phyloP scores from a whole-genome alignment of 2,329 filamentous ascomycete species.

The Fusarium mangiferae region DNA sequence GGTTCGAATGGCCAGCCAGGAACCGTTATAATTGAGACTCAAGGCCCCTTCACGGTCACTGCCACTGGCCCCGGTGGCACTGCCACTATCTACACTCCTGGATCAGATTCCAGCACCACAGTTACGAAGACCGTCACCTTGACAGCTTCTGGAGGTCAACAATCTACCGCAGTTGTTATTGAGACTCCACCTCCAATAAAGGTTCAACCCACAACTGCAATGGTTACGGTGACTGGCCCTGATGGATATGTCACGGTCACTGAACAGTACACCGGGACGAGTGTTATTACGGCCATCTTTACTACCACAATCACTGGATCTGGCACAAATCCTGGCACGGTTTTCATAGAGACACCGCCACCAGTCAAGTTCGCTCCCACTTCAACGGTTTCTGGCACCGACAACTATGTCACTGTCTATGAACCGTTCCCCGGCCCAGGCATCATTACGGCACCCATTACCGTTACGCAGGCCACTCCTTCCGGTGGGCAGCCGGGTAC shows the following conservation, averaged over 20 bases:
- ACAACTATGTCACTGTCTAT: conserved; percentile 27
- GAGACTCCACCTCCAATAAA: conserved; percentile 22
- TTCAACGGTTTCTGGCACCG: conserved; percentile 16
- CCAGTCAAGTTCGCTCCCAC: conserved; percentile 16
- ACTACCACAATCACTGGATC: conserved; percentile 21
- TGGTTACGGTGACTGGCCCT: conserved; percentile 5
- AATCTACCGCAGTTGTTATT: conserved; percentile 14
- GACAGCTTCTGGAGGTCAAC: conserved; percentile 7
- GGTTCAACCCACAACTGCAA: conserved; percentile 8
- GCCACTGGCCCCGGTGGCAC: conserved; percentile 12
- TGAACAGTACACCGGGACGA: conserved; percentile 13
- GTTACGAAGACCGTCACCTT: conserved; percentile 17
- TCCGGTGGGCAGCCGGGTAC: conserved; percentile 20
- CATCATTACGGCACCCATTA: conserved; percentile 28
- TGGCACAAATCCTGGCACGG: conserved; percentile 21
- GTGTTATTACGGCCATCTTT: conserved; percentile 21
- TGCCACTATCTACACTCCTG: conserved; percentile 27
- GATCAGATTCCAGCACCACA: conserved; percentile 11
- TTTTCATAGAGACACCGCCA: conserved; percentile 28
- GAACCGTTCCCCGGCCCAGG: conserved; percentile 28
- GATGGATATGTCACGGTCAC: conserved; percentile 13
- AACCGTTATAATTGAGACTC: conserved; percentile 32
- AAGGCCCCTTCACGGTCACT: conserved; percentile 20
- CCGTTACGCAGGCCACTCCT: conserved; percentile 16
- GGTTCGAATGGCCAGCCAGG: conserved; percentile 28